These are phyloP conservation scores for Suhomyces chickasaworum DNA, from an alignment of 1,139 yeast species.

Conservation along the genomic window DNA sequence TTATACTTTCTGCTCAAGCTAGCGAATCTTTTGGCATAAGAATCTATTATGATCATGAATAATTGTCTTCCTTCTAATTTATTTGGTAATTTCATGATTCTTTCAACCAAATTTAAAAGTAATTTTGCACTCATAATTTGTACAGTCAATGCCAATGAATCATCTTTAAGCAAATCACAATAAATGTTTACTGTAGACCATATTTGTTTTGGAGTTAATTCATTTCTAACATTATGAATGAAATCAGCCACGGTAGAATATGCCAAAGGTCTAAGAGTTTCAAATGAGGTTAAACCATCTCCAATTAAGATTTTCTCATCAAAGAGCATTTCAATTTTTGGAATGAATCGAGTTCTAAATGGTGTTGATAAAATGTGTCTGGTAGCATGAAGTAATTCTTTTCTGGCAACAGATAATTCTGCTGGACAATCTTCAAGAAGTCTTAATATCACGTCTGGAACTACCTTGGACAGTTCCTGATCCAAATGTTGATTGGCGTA, in stretches of 20 bases:
- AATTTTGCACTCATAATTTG: conserved; percentile 97
- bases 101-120: conserved; percentile 81
- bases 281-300: conserved; percentile 88
- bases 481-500: conserved; percentile 68
- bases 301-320: conserved; percentile 90
- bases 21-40: conserved; percentile 82
- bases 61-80: conserved; percentile 85
- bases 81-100: conserved; percentile 81
- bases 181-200: conserved; percentile 87
- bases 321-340: conserved; percentile 81
- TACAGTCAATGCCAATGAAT: conserved; percentile 81
- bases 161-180: conserved; percentile 79
- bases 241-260: conserved; percentile 96
- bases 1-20: conserved; percentile 72
- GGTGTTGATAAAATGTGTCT: conserved; percentile 92
- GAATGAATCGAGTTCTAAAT: conserved; percentile 76
- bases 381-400: conserved; percentile 91
- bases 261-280: conserved; percentile 85
- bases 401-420: conserved; percentile 89
- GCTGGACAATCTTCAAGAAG: conserved; percentile 94
- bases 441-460: conserved; percentile 86
- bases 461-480: conserved; percentile 62
- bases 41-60: conserved; percentile 78
- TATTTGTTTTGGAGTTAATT: conserved; percentile 78
- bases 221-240: conserved; percentile 87